Evolutionary conservation across 1,284 basidiomycete species (phyloP), one percentile per base, ranked within the genome.

Genomic region (Exsudoporus floridanus): DNA sequence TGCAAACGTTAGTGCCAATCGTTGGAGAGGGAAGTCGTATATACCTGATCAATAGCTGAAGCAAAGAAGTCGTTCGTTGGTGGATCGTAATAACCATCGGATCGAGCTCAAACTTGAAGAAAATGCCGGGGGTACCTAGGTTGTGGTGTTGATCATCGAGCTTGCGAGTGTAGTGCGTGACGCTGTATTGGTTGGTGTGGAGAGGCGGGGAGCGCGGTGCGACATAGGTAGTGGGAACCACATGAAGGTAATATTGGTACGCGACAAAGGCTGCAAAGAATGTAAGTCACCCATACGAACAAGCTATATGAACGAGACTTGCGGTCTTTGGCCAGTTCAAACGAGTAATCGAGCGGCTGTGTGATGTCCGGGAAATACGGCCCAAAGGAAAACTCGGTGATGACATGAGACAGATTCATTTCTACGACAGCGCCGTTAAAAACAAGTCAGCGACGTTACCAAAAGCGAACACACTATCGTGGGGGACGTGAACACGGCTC

Each of bases 51-150:
- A 98, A 67, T 59, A 98, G 83, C 59, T 94, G 87, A 2, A 88
- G 67, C 41, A 98, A 73, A 0, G 83, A 77, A 0, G 89, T 94
- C 2, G 94, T 96, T 8, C 94, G 83, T 70, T 98, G 92, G 57
- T 88, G 82, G 45, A 98, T 84, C 0, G 83, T 89, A 60, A 99
- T 79, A 10, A 82, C 79, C 70, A 99, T 81, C 1, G 94, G 93
- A 67, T 99, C 96, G 27, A 98, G 75, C 57, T 99, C 96, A 68
- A 94, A 98, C 70, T 96, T 95, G 86, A 96, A 94, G 77, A 94
- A 96, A 65, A 96, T 94, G 16, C 93, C 93, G 0, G 96, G 96
- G 0, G 92, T 88, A 5, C 90, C 92, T 25, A 77, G 72, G 23
- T 23, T 23, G 23, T 23, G 23, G 54, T 90, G 84, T 64, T 90